Evolutionary conservation across 768 basidiomycete species (phyloP).

Genomic region (Arthromyces matolae): DNA sequence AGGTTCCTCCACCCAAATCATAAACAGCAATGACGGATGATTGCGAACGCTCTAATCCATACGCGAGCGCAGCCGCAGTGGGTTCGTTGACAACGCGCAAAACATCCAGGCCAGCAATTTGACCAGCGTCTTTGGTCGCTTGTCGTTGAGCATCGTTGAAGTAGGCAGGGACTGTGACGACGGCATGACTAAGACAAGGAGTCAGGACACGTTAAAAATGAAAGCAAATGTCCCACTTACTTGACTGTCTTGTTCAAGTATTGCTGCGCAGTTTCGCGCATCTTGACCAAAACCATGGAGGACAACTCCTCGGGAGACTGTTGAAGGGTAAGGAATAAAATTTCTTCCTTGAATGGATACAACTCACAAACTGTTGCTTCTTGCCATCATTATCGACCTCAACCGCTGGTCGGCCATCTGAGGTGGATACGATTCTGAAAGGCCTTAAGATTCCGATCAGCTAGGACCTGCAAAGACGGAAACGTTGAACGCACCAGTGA

Average conservation of each 20-base stretch:
- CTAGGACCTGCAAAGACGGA: slow-evolving; percentile 1
- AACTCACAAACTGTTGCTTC: slow-evolving; percentile 70
- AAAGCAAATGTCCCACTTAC: slow-evolving; percentile 46
- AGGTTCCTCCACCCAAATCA: slow-evolving; percentile 97
- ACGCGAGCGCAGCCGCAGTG: slow-evolving; percentile 96
- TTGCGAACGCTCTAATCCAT: slow-evolving; percentile 88
- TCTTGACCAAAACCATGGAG: slow-evolving; percentile 85
- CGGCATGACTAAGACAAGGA: slow-evolving; percentile 57
- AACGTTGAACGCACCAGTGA: slow-evolving; percentile 58
- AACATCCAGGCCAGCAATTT: slow-evolving; percentile 96
- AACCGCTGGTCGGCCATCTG: slow-evolving; percentile 75
- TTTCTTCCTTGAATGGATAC: not conserved
- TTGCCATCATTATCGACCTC: slow-evolving; percentile 86
- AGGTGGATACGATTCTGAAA: slow-evolving; percentile 69
- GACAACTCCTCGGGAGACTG: slow-evolving; percentile 85
- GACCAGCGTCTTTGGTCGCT: slow-evolving; percentile 96
- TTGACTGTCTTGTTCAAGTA: slow-evolving; percentile 91
- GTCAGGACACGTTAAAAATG: not conserved
- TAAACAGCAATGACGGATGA: slow-evolving; percentile 94
- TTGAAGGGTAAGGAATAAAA: slow-evolving; percentile 12
- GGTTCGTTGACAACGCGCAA: slow-evolving; percentile 99
- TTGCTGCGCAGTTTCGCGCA: slow-evolving; percentile 94
- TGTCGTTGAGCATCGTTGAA: slow-evolving; percentile 99
- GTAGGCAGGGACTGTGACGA: slow-evolving; percentile 96
- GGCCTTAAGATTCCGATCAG: slow-evolving; percentile 49